Conservation (phyloP, 305 asterid genomes). For the Fraxinus baroniana region DNA sequence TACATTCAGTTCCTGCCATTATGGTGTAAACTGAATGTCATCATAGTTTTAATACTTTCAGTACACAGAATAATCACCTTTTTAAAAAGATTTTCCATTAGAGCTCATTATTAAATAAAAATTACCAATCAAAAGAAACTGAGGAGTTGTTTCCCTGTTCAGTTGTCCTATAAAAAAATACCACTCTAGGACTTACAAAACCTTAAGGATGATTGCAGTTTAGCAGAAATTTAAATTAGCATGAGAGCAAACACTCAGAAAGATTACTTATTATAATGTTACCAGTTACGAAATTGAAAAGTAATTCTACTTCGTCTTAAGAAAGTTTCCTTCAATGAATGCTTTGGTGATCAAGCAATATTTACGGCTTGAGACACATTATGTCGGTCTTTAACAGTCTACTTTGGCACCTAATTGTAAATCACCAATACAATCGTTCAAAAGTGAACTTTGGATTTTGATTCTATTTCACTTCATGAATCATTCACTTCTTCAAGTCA, state of each 20-base stretch:
- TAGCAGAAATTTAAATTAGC: too few species aligned
- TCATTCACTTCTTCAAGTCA: not conserved
- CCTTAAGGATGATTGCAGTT: not conserved
- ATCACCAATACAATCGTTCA: not conserved
- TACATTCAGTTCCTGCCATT: too few species aligned
- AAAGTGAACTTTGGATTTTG: not conserved
- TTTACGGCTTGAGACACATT: too few species aligned
- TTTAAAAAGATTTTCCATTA: not conserved
- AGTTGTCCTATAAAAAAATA: too few species aligned
- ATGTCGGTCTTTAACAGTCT: too few species aligned
- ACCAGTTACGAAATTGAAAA: not conserved
- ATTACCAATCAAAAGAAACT: not conserved
- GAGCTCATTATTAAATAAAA: not conserved
- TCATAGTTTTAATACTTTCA: too few species aligned
- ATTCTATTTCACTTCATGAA: not conserved
- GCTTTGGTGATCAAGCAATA: not conserved
- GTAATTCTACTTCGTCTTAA: too few species aligned
- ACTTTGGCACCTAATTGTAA: not conserved
- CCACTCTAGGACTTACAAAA: not conserved
- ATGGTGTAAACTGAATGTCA: too few species aligned
- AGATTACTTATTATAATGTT: too few species aligned
- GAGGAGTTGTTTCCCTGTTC: not conserved
- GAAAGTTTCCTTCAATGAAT: not conserved
- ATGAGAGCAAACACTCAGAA: not conserved
- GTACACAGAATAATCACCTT: not conserved